Percentiles rank a stretch among this genome's conserved stretches.
phyloP scores from a whole-genome alignment of 1,139 yeast species.

The Pneumocystis wakefieldiae region DNA sequence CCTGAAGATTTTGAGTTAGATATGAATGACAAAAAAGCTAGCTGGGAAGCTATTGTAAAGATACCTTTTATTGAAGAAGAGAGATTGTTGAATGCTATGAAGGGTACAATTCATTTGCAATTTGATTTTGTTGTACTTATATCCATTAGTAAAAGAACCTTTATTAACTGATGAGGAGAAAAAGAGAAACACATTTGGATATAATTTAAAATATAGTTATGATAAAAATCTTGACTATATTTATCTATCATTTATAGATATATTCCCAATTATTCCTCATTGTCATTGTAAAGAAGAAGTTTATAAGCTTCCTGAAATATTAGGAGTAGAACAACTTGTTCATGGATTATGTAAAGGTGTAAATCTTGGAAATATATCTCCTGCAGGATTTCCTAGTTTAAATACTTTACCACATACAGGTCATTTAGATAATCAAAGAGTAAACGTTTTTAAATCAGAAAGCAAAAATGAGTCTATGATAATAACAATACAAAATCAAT shows the following conservation, averaged over 20 bases:
- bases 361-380: conserved; percentile 46
- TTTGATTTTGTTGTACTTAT: neutral
- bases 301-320: conserved; percentile 38
- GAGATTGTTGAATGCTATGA: conserved; percentile 56
- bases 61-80: conserved; percentile 82
- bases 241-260: conserved; percentile 63
- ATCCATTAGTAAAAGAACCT: conserved; percentile 27
- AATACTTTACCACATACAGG: conserved; percentile 48
- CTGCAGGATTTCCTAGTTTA: conserved; percentile 86
- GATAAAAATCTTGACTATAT: conserved; percentile 63
- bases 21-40: conserved; percentile 84
- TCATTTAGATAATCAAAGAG: conserved; percentile 41
- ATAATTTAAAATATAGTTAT: conserved; percentile 47
- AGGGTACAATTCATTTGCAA: conserved; percentile 26
- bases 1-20: conserved; percentile 83
- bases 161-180: conserved; percentile 55
- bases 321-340: conserved; percentile 29
- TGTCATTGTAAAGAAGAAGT: conserved; percentile 58
- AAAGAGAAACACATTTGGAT: conserved; percentile 59
- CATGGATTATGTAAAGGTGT: conserved; percentile 59
- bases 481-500: conserved; percentile 42
- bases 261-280: conserved; percentile 60
- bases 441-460: conserved; percentile 71
- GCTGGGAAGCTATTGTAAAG: conserved; percentile 98
- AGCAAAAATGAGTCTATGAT: conserved; percentile 72